Percentiles rank a stretch among this genome's conserved stretches.
Evolutionary conservation across 345 rosid species (phyloP).

Genomic region (Arabidopsis thaliana): TAIR10.1 NC_003075.7:13667001-13667500

Average conservation of each 20-base stretch:
- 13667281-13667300: slow-evolving; percentile 58
- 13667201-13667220: slow-evolving; percentile 80
- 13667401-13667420: slow-evolving; percentile 50
- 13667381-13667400: slow-evolving; percentile 44
- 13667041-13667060: slow-evolving; percentile 59
- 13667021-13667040: slow-evolving; percentile 42
- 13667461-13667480: slow-evolving; percentile 58
- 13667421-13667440: slow-evolving; percentile 64
- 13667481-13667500: slow-evolving; percentile 57
- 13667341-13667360: slow-evolving; percentile 77
- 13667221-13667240: slow-evolving; percentile 68
- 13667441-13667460: slow-evolving; percentile 48
- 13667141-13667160: slow-evolving; percentile 83
- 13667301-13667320: slow-evolving; percentile 53
- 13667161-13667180: slow-evolving; percentile 68
- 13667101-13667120: slow-evolving; percentile 58
- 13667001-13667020: slow-evolving; percentile 46
- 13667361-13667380: slow-evolving; percentile 54
- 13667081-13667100: slow-evolving; percentile 67
- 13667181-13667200: slow-evolving; percentile 78
- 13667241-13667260: slow-evolving; percentile 58
- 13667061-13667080: slow-evolving; percentile 52
- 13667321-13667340: slow-evolving; percentile 59
- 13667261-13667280: slow-evolving; percentile 75
- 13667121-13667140: slow-evolving; percentile 74